Evolutionary conservation across 208 protist genomes (phyloP), one percentile per base, ranked within the genome.

Genomic region (Phytomonas serpens): DNA sequence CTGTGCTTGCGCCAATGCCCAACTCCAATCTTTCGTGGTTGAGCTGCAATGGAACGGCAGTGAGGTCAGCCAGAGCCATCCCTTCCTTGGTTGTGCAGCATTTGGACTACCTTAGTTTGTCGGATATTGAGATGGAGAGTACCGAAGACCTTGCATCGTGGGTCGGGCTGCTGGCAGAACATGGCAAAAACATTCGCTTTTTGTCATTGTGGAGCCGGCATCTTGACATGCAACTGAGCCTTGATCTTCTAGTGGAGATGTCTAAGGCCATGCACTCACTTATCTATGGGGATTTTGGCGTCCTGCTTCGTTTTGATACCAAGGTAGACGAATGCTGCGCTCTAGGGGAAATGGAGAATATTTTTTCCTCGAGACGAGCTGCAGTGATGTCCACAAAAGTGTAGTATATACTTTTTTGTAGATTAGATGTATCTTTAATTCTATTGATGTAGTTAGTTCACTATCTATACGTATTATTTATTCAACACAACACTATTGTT

Each of bases 181-280:
- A 80, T 34, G 34, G 76, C 40, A 42, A 37, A 4, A 34, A 64
- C 1, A 71, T 94, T 29, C 72, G 73, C 31, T 84, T 64, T 36
- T 73, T 94, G 11, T 87, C 83, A 6, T 47, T 94, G 5, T 94
- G 89, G 89, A 70, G 80, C 16, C 81, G 89, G 11, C 76, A 83
- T 6, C 73, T 94, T n/a, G 67, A 80, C 37, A 83, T 90, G 81
- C 71, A 88, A 47, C 67, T 38, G 31, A 36, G 78, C n/a, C 69
- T 90, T 31, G 71, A 70, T 23, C 27, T 32, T 19, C 67, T 87
- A 27, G 37, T 74, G n/a, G 71, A 75, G 31, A 71, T 89, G 14
- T 74, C 80, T 0, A 61, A 75, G 38, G 27, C 73, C 31, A 75
- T 89, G 34, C 70, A 77, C 37, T 67, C 52, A 19, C 77, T 94